Base-by-base conservation (phyloP, 1,139 yeast genomes). In the Lodderomyces theae region DNA sequence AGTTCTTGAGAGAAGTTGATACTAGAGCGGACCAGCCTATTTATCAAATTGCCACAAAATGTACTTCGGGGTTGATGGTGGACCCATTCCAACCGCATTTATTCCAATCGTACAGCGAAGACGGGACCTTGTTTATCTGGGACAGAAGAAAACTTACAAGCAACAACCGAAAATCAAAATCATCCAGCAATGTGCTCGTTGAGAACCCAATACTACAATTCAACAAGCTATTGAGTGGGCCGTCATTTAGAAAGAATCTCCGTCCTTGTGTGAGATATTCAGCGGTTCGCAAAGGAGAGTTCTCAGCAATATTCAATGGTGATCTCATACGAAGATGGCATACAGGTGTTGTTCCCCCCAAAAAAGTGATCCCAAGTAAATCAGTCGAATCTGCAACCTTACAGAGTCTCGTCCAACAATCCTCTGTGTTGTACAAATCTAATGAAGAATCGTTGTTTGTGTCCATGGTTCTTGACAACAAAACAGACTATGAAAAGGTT, bases 91-190 rank as follows among this genome's bases (percentile, higher is more conserved):
- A 67, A 42, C 74, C 73, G 28, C 72, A 78, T 59, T 73, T 78
- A 49, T 86, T 88, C 59, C 79, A 87, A 30, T 81, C 95, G 0
- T 78, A 77, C 49, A 78, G 88, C 40, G 96, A 88, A 51, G 94
- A 86, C 53, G 96, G 96, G 1, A 78, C 94, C 0, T 64, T 89
- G 43, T 82, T 92, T 0, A 72, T 89, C 11, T 90, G 96, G 95
- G 97, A 90, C 58, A 73, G 95, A 45, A 72, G 97, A 45, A 81
- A 77, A 49, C 60, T 88, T 38, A 57, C 66, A 0, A 56, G 59
- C 9, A 54, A 48, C 29, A 31, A 16, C 10, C 38, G 50, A 22
- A 58, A 52, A 35, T 42, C 44, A 21, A 40, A 37, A 21, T 17
- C 45, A 24, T 43, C 42, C 29, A 51, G 52, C 3, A 44, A 58